phyloP scores from a whole-genome alignment of 768 basidiomycete genomes.

The Leccinum longicurvipes region DNA sequence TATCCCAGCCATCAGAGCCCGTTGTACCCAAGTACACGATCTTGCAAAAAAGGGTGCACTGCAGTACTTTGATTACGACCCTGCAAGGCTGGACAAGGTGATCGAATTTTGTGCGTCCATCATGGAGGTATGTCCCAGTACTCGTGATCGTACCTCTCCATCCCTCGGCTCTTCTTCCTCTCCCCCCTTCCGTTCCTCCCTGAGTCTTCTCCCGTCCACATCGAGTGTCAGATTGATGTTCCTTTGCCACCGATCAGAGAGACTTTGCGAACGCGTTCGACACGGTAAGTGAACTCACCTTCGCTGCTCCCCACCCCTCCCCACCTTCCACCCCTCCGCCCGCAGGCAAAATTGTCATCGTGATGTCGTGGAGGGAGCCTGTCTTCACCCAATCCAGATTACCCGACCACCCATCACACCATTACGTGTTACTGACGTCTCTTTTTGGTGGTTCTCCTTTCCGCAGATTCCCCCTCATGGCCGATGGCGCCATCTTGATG shows the following conservation, averaged over 20 bases:
- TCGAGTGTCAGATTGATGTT: constrained; percentile 3
- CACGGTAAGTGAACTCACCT: constrained; percentile 42
- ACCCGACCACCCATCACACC: background rate
- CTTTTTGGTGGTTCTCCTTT: background rate
- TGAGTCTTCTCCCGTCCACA: background rate
- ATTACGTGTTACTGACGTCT: constrained; percentile 3
- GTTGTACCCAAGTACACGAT: constrained; percentile 74
- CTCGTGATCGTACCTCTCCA: background rate
- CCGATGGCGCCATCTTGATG: constrained; percentile 86
- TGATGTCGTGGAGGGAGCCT: background rate
- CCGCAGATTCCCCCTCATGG: constrained; percentile 81
- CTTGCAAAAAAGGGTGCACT: constrained; percentile 74
- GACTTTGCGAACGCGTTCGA: constrained; percentile 74
- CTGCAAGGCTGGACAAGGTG: constrained; percentile 66
- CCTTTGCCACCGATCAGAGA: constrained; percentile 45
- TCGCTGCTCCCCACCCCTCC: background rate
- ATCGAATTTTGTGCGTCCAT: constrained; percentile 72
- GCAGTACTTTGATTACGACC: constrained; percentile 83
- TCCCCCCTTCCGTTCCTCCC: background rate
- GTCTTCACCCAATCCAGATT: background rate
- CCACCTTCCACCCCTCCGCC: constrained; percentile 9
- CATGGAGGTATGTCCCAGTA: constrained; percentile 55
- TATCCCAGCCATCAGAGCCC: constrained; percentile 84
- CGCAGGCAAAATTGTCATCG: background rate
- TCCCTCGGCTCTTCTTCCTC: background rate